Conservation (phyloP, 495 filamentous ascomycete species). For the Venustampulla echinocandica region DNA sequence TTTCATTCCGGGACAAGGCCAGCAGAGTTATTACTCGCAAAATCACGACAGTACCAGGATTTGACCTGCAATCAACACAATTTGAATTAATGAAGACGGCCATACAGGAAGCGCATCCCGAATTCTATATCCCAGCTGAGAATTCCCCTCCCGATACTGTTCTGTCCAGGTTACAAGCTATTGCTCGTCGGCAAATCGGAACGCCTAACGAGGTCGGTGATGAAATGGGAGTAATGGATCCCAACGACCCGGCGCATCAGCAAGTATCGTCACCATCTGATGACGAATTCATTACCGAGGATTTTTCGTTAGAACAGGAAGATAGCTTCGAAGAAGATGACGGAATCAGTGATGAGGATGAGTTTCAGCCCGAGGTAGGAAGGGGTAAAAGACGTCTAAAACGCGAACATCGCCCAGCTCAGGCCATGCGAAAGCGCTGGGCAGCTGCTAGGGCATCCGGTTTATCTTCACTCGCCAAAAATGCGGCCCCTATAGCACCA, state of each 20-base stretch:
- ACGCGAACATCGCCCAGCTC: too few species aligned
- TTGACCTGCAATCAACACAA: not conserved
- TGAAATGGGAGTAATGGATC: too few species aligned
- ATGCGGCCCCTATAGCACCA: not conserved
- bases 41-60: slow-evolving; percentile 1
- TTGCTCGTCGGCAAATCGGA: not conserved
- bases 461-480: not conserved
- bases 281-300: too few species aligned
- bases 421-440: too few species aligned
- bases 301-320: too few species aligned
- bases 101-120: slow-evolving; percentile 13
- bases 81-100: slow-evolving; percentile 9
- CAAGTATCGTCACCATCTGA: too few species aligned
- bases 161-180: slow-evolving; percentile 6
- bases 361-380: too few species aligned
- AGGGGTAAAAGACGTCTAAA: too few species aligned
- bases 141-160: slow-evolving; percentile 14
- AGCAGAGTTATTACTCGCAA: slow-evolving; percentile 8
- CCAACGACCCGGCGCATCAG: too few species aligned
- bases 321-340: too few species aligned
- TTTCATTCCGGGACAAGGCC: slow-evolving; percentile 43
- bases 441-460: slow-evolving; percentile 8
- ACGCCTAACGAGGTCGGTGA: too few species aligned
- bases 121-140: slow-evolving; percentile 15
- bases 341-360: too few species aligned